These are phyloP conservation scores for Microsporum ferrugineum DNA, from an alignment of 2,329 filamentous ascomycete species.

Conservation along the genomic window DNA sequence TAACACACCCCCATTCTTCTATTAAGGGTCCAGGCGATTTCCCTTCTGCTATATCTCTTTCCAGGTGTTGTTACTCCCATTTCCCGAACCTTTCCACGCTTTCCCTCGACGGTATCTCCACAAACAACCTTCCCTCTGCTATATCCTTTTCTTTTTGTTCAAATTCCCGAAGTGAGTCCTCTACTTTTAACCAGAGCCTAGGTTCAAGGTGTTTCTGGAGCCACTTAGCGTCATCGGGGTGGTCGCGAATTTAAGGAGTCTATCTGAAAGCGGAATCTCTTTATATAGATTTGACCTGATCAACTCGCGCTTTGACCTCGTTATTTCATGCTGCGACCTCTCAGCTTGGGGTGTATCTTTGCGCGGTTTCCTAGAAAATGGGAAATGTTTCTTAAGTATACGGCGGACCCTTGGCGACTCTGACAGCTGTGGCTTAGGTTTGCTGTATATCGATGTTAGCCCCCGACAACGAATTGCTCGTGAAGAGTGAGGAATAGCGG, in stretches of 20 bases:
- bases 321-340: background rate
- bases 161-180: background rate
- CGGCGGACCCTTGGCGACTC: background rate
- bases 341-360: too few relatives aligned
- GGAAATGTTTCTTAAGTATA: background rate
- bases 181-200: background rate
- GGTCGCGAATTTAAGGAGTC: background rate
- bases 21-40: too few relatives aligned
- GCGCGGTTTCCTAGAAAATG: background rate
- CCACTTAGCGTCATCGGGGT: background rate
- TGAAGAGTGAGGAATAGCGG: background rate
- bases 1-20: too few relatives aligned
- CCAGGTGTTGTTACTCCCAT: too few relatives aligned
- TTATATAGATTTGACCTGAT: background rate
- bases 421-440: background rate
- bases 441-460: background rate
- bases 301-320: background rate
- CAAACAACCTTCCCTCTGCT: background rate
- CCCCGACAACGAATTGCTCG: background rate
- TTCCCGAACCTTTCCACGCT: too few relatives aligned
- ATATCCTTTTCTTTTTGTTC: background rate
- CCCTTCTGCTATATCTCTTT: too few relatives aligned
- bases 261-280: background rate
- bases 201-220: background rate
- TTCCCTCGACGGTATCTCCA: too few relatives aligned